Evolutionary conservation across 805 yeast genomes (phyloP), one percentile per base, ranked within the genome.

Genomic region (Candida taoyuanica): DNA sequence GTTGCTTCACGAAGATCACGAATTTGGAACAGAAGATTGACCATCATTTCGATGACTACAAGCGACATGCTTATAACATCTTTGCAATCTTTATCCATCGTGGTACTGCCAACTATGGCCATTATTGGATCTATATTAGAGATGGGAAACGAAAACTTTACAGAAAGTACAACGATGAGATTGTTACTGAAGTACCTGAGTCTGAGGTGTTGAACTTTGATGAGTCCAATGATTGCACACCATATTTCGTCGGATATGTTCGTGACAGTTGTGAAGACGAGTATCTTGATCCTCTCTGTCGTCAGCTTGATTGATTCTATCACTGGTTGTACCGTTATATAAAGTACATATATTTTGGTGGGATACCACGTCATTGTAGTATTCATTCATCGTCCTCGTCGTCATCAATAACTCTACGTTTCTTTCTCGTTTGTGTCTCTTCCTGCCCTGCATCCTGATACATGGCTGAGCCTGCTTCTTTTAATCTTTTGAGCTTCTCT

Each of bases 101-200:
- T 35, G 98, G 98, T 6, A 94, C 88, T 53, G 98, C 96, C 1
- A 80, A 87, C 36, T 91, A 85, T 55, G 98, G 98, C 3, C 98
- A 93, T 61, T 93, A 93, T 60, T 93, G 98, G 97, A 76, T 91
- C 14, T 93, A 91, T 57, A 89, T 93, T 45, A 77, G 75, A 42
- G 98, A 93, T 60, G 75, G 78, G 3, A 71, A 71, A 45, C 68
- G 71, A 15, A 71, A 74, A 20, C 64, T 84, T 16, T 93, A 78
- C 75, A 70, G 96, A 44, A 89, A 87, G 65, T 93, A 93, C 60
- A 93, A 93, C 55, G 98, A 93, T 64, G 98, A 93, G 53, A 71
- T 73, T n/a, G 95, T 93, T n/a, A 77, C 87, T 3, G 94, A 82
- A 47, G 96, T 84, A 1, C 64, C 76, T 0, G 64, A 69, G 1